phyloP scores from a whole-genome alignment of 306 rosid genomes.

The Arachis stenosperma region DNA sequence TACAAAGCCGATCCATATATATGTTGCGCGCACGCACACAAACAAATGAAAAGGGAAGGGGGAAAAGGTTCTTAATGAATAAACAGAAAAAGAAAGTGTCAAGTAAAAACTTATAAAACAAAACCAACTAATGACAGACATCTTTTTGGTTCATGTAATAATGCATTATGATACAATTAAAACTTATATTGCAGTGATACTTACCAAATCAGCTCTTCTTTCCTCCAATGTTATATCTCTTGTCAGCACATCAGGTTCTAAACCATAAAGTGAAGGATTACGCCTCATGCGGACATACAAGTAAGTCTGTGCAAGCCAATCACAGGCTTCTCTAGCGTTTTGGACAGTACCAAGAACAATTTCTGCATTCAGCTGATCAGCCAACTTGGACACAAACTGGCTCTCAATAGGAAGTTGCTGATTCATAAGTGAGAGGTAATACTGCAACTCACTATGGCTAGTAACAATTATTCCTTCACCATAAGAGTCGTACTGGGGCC shows the following conservation, averaged over 20 bases:
- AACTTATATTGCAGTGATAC: conserved; percentile 3
- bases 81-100: too few species aligned
- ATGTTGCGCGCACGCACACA: not conserved
- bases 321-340: conserved; percentile 82
- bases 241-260: conserved; percentile 71
- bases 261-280: conserved; percentile 82
- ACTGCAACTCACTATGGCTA: conserved; percentile 88
- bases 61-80: too few species aligned
- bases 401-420: conserved; percentile 95
- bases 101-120: not conserved
- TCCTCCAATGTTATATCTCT: conserved; percentile 79
- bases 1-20: not conserved
- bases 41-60: not conserved
- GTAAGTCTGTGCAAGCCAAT: conserved; percentile 89
- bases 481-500: conserved; percentile 86
- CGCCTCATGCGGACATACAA: conserved; percentile 78
- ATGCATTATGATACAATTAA: too few species aligned
- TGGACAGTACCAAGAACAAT: conserved; percentile 92
- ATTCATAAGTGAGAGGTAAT: conserved; percentile 94
- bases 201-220: conserved; percentile 93
- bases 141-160: not conserved
- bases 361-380: conserved; percentile 93
- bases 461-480: conserved; percentile 95
- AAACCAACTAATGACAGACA: not conserved
- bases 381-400: conserved; percentile 90